Percentiles rank a stretch among this genome's conserved stretches.
Evolutionary conservation across 179 eudicot genomes (phyloP).

Genomic region (Silene vulgaris): DNA sequence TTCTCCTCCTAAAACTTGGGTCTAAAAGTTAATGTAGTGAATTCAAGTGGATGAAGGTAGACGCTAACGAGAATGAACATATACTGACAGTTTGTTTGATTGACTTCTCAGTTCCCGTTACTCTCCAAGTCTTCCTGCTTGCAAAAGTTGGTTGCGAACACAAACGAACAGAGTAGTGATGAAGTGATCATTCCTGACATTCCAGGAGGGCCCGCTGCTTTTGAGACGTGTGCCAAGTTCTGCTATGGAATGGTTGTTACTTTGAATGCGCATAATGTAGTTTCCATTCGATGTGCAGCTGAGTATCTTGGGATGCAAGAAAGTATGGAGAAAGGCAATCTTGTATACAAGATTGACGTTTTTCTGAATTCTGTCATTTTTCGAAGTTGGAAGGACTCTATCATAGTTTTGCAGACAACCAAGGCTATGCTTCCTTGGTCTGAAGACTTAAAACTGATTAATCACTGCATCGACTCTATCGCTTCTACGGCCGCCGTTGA

Average conservation of each 20-base stretch:
- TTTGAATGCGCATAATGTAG: constrained; percentile 77
- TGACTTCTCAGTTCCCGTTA: constrained; percentile 54
- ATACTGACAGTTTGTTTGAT: constrained; percentile 14
- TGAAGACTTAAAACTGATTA: constrained; percentile 66
- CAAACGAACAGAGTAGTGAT: constrained; percentile 46
- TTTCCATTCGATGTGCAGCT: constrained; percentile 76
- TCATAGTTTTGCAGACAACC: constrained; percentile 71
- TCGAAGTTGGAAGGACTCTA: constrained; percentile 93
- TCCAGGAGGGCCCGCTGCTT: constrained; percentile 81
- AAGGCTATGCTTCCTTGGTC: constrained; percentile 58
- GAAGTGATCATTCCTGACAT: constrained; percentile 63
- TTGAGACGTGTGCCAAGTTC: constrained; percentile 87
- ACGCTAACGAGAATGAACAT: not conserved
- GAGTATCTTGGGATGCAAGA: constrained; percentile 92
- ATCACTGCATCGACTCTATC: constrained; percentile 61
- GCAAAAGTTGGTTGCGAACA: constrained; percentile 56
- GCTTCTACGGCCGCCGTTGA: constrained; percentile 76
- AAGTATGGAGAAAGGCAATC: constrained; percentile 79
- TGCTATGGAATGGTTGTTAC: constrained; percentile 92
- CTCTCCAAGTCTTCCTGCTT: constrained; percentile 65
- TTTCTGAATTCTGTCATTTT: constrained; percentile 73
- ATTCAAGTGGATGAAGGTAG: too few species aligned
- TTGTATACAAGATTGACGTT: constrained; percentile 70
- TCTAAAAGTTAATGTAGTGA: not conserved
- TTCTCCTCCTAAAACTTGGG: not conserved